Conservation (phyloP, 176 grass and related monocot species). For the Poa annua region DNA sequence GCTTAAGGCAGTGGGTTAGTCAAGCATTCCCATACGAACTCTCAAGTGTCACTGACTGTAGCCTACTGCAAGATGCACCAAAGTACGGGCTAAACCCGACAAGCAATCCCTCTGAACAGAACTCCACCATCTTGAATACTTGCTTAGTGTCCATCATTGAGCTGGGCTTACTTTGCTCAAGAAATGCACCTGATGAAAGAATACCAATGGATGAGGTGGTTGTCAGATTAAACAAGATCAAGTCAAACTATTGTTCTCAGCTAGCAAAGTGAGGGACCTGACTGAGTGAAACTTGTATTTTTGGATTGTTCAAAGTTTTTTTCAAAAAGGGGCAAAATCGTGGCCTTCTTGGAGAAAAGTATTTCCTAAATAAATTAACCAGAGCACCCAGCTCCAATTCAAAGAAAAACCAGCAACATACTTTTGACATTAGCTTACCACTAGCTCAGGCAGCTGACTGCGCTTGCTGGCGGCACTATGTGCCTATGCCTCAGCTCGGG, state of each 20-base stretch:
- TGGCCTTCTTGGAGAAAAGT: no score
- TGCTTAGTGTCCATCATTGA: conserved; percentile 41
- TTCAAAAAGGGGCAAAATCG: no score
- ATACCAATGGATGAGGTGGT: conserved; percentile 46
- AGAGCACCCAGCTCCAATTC: no score
- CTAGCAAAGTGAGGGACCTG: not conserved
- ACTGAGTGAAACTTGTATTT: not conserved
- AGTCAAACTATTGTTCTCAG: conserved; percentile 29
- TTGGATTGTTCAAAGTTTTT: no score
- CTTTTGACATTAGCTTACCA: no score
- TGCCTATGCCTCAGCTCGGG: no score
- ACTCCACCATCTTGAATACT: not conserved
- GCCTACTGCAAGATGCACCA: conserved; percentile 8
- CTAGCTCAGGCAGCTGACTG: no score
- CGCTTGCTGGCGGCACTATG: no score
- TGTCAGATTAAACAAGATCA: conserved; percentile 42
- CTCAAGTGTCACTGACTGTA: conserved; percentile 28
- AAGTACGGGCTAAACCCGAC: not conserved
- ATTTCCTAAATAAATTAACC: no score
- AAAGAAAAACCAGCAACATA: no score
- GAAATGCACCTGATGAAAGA: conserved; percentile 47
- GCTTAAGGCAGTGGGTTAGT: conserved; percentile 56
- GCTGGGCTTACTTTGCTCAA: conserved; percentile 54
- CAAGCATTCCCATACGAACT: conserved; percentile 36
- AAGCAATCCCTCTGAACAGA: not conserved